phyloP scores from a whole-genome alignment of 75 land plant genomes.

The Pinus tabuliformis region DNA sequence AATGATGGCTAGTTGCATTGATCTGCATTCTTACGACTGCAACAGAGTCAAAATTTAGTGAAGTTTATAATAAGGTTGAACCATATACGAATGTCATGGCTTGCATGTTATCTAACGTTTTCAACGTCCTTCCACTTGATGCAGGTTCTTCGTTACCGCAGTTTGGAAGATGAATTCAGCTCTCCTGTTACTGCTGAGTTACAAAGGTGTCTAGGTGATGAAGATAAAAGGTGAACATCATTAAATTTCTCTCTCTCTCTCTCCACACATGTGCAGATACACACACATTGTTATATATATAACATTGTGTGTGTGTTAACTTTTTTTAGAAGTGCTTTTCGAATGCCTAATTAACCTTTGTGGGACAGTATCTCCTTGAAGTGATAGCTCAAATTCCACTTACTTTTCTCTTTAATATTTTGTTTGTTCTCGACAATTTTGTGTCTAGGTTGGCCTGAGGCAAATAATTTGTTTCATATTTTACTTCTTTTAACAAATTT shows the following conservation, averaged over 20 bases:
- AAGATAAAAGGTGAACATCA: constrained; percentile 70
- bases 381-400: too few relatives aligned
- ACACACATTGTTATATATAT: too few relatives aligned
- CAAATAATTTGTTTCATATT: too few relatives aligned
- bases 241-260: background rate
- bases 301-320: too few relatives aligned
- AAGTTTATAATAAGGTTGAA: background rate
- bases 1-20: background rate
- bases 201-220: constrained; percentile 67
- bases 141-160: constrained; percentile 76
- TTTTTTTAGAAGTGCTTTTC: too few relatives aligned
- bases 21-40: background rate
- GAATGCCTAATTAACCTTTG: too few relatives aligned
- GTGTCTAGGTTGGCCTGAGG: too few relatives aligned
- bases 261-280: too few relatives aligned
- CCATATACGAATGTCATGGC: background rate
- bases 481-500: too few relatives aligned
- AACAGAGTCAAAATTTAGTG: background rate
- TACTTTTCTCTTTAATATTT: too few relatives aligned
- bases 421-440: too few relatives aligned
- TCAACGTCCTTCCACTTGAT: background rate
- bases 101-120: background rate
- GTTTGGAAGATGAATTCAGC: constrained; percentile 75
- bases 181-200: constrained; percentile 52
- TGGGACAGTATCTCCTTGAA: too few relatives aligned